Conservation (phyloP, 306 rosid genomes). For the Citrullus colocynthis region DNA sequence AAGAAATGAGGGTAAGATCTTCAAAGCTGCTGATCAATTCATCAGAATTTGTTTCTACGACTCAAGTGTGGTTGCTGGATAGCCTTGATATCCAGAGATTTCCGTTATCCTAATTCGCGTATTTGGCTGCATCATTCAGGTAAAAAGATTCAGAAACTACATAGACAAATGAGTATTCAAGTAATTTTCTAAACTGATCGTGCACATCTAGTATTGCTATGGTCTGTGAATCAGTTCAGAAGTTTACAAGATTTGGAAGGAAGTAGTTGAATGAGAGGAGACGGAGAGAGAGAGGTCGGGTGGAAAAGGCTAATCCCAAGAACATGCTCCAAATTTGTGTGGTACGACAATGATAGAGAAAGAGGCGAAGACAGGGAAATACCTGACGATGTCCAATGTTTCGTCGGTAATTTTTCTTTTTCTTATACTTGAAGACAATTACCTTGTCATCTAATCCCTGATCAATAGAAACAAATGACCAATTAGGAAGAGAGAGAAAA, state of each 20-base stretch:
- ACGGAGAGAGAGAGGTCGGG: not conserved
- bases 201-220: not conserved
- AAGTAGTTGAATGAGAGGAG: not conserved
- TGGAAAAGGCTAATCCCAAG: not conserved
- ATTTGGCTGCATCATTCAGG: conserved; percentile 51
- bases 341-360: not conserved
- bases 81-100: conserved; percentile 81
- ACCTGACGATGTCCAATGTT: conserved; percentile 94
- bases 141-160: not conserved
- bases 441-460: conserved; percentile 72
- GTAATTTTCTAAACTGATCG: not conserved
- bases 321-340: not conserved
- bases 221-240: not conserved
- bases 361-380: not conserved
- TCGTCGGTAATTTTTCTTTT: conserved; percentile 78
- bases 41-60: conserved; percentile 16
- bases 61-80: conserved; percentile 67
- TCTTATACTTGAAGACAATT: conserved; percentile 82
- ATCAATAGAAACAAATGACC: conserved; percentile 8
- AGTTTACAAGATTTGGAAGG: not conserved
- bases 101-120: conserved; percentile 73
- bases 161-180: not conserved
- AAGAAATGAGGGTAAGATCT: conserved; percentile 8
- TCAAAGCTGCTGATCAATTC: not conserved
- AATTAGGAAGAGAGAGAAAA: not conserved